Evolutionary conservation across 208 protist species (phyloP), one percentile per base, ranked within the genome.

Genomic region (Leptomonas pyrrhocoris): DNA sequence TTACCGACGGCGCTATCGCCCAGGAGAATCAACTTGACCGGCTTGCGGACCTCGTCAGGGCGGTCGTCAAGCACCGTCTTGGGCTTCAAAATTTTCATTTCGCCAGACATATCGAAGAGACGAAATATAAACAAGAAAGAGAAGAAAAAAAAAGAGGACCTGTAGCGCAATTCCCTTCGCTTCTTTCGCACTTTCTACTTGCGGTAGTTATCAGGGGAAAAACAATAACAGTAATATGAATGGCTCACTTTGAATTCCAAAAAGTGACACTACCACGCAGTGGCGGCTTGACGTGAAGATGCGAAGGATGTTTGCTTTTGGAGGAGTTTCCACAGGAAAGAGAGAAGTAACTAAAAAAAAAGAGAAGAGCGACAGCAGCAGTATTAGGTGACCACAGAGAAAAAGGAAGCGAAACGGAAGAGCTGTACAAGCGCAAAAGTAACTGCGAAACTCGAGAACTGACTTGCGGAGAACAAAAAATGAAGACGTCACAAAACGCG

Each of bases 1-100:
- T 98, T 98, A 34, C 97, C 97, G 8, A 98, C 96, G 3, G 96
- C 95, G 68, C 95, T 98, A 74, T 98, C 96, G n/a, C 97, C 97
- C 18, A 98, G 85, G 12, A 98, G 80, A 58, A 98, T 98, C 27
- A 98, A 81, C 83, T 98, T 98, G 19, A 98, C 80, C 8, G 88
- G 84, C 31, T 96, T 90, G 6, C 92, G 85, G 21, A 49, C 45
- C 4, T 94, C 88, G 59, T 91, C 83, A 4, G 88, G 73, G 60
- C 88, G 91, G 69, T 93, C 85, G 56, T 94, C 86, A 12, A 94
- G 61, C 31, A 92, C 76, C 56, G 76, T 91, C 69, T 90, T 92
- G 30, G 82, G 64, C 62, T 88, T 92, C 27, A 95, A 51, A 16
- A 79, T 79, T 18, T 78, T 77, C 46, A 77, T 57, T 18, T 50